These are phyloP conservation scores for Scolecobasidium constrictum DNA, from an alignment of 2,329 filamentous ascomycete genomes.

Conservation along the genomic window DNA sequence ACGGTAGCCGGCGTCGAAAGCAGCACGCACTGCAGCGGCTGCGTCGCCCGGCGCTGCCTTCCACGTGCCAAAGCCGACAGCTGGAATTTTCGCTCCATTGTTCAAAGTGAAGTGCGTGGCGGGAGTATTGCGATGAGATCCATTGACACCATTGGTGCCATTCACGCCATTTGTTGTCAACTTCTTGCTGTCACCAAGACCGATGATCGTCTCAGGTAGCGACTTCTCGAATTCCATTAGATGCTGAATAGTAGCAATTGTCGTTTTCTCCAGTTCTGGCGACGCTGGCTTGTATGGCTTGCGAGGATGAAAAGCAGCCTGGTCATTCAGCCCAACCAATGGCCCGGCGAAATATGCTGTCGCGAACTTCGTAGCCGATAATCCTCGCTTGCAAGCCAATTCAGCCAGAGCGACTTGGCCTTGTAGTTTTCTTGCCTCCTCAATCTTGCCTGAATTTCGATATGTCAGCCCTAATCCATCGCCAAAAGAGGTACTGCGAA, in stretches of 20 bases:
- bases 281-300: conserved; percentile 12
- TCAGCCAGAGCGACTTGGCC: too few species aligned
- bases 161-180: not conserved
- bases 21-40: conserved; percentile 35
- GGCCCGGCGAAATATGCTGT: not conserved
- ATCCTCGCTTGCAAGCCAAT: too few species aligned
- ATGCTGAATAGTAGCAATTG: conserved; percentile 13
- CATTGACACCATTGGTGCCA: not conserved
- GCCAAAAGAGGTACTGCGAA: too few species aligned
- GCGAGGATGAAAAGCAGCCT: conserved; percentile 10
- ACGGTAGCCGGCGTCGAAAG: conserved; percentile 37
- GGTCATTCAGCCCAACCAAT: conserved; percentile 4
- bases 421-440: too few species aligned
- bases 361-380: too few species aligned
- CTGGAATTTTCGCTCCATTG: conserved; percentile 18
- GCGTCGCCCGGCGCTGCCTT: conserved; percentile 31
- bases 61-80: conserved; percentile 28
- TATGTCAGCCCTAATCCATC: too few species aligned
- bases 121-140: not conserved
- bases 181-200: not conserved
- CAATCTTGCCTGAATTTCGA: too few species aligned
- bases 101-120: not conserved
- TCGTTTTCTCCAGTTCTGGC: conserved; percentile 22
- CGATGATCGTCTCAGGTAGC: conserved; percentile 7
- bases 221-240: conserved; percentile 11